These are phyloP conservation scores for Croton laevigatus DNA, from an alignment of 441 rosid genomes.

Conservation along the genomic window DNA sequence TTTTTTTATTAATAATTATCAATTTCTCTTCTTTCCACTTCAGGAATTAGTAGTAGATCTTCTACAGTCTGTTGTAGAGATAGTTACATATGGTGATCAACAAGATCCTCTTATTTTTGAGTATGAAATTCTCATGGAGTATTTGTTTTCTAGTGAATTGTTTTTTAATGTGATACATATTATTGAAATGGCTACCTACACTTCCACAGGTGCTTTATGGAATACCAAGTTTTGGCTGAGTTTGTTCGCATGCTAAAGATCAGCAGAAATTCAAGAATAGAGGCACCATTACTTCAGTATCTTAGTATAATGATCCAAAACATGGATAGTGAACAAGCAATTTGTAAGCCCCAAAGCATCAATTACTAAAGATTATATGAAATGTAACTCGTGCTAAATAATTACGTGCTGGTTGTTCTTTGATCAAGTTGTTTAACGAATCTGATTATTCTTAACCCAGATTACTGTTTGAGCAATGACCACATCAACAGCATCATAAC, in stretches of 20 bases:
- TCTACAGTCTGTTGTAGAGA: constrained; percentile 64
- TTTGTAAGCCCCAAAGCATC: constrained; percentile 40
- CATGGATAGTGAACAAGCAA: constrained; percentile 60
- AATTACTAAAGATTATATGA: neutral
- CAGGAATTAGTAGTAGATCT: constrained; percentile 61
- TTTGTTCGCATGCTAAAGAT: constrained; percentile 59
- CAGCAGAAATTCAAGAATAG: constrained; percentile 45
- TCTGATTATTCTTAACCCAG: constrained; percentile 36
- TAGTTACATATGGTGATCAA: constrained; percentile 67
- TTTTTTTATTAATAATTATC: neutral
- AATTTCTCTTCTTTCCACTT: constrained; percentile 14
- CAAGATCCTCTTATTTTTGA: constrained; percentile 65
- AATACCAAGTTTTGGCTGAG: constrained; percentile 65
- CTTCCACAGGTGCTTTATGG: constrained; percentile 63
- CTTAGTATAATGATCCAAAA: constrained; percentile 76
- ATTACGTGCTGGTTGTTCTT: neutral
- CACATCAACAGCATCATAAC: constrained; percentile 58
- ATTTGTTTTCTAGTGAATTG: constrained; percentile 3
- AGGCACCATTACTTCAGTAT: constrained; percentile 64
- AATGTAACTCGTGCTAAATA: neutral
- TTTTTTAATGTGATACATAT: neutral
- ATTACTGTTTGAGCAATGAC: constrained; percentile 75
- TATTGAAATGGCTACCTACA: constrained; percentile 7
- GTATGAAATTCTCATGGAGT: constrained; percentile 30
- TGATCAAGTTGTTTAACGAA: constrained; percentile 16